These are phyloP conservation scores for Populus hybrid DNA, from an alignment of 441 rosid species.

Conservation along the genomic window DNA sequence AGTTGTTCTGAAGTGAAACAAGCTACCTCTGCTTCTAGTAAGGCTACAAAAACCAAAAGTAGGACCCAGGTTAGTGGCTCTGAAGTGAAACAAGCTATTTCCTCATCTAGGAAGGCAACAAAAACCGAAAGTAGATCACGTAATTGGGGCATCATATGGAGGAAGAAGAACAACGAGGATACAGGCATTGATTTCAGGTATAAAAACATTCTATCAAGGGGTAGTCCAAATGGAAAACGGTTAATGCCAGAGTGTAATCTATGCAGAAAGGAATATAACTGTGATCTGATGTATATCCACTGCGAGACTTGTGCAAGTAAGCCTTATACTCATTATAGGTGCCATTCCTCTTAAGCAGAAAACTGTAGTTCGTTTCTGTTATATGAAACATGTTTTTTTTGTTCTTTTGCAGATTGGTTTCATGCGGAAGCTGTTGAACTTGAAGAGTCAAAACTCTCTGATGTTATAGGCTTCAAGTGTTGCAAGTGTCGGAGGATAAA, in stretches of 20 bases:
- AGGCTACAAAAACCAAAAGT: conserved; percentile 33
- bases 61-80: conserved; percentile 20
- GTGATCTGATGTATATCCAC: conserved; percentile 66
- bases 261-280: conserved; percentile 61
- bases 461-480: conserved; percentile 89
- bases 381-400: conserved; percentile 5
- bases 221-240: conserved; percentile 26
- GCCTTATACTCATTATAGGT: conserved; percentile 24
- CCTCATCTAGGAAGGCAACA: conserved; percentile 26
- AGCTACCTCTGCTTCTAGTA: conserved; percentile 30
- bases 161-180: conserved; percentile 62
- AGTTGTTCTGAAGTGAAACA: conserved; percentile 37
- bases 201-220: conserved; percentile 53
- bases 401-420: conserved; percentile 69
- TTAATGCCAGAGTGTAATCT: conserved; percentile 52
- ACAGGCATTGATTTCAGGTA: conserved; percentile 67
- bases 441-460: conserved; percentile 57
- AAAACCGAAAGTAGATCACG: conserved; percentile 39
- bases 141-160: conserved; percentile 91
- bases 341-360: conserved; percentile 5
- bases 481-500: conserved; percentile 91
- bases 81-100: conserved; percentile 13
- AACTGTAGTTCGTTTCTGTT: neutral
- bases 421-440: conserved; percentile 88
- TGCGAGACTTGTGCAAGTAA: conserved; percentile 78